Conservation (phyloP, 768 basidiomycete species). For the Termitomyces bulborhizus region DNA sequence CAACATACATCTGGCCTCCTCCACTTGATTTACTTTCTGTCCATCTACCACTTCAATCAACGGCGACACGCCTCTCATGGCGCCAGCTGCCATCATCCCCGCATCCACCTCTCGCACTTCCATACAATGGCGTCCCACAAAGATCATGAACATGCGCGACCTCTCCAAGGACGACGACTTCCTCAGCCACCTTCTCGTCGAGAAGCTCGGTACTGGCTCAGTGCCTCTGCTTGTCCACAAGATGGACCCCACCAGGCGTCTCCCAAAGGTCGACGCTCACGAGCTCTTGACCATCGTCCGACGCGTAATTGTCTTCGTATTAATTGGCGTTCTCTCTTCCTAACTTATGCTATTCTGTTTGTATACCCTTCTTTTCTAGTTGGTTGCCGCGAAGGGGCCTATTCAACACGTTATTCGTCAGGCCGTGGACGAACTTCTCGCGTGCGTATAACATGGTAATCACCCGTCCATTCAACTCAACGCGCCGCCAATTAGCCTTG, state of each 20-base stretch:
- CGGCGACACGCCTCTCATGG: constrained; percentile 21
- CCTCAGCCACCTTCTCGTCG: constrained; percentile 82
- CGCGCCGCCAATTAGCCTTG: constrained; percentile 41
- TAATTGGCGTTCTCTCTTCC: constrained; percentile 17
- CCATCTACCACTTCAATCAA: constrained; percentile 8
- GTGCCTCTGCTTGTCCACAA: constrained; percentile 86
- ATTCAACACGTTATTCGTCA: constrained; percentile 55
- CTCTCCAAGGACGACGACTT: constrained; percentile 89
- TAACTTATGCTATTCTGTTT: constrained; percentile 16
- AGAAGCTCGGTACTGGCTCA: constrained; percentile 76
- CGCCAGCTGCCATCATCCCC: constrained; percentile 21
- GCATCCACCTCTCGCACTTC: constrained; percentile 20
- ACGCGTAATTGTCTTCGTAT: constrained; percentile 52
- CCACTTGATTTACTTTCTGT: constrained; percentile 13
- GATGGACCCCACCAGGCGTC: constrained; percentile 73
- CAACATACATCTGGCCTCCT: constrained; percentile 3
- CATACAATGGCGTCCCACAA: constrained; percentile 71
- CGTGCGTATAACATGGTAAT: constrained; percentile 34
- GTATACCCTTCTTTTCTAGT: constrained; percentile 29
- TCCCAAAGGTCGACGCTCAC: constrained; percentile 68
- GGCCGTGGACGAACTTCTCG: constrained; percentile 73
- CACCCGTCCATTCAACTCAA: constrained; percentile 17
- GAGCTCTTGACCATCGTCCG: constrained; percentile 67
- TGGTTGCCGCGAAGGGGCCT: constrained; percentile 51
- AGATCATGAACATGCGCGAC: constrained; percentile 89